phyloP scores from a whole-genome alignment of 257 asterid species.

The Osmanthus fragrans region DNA sequence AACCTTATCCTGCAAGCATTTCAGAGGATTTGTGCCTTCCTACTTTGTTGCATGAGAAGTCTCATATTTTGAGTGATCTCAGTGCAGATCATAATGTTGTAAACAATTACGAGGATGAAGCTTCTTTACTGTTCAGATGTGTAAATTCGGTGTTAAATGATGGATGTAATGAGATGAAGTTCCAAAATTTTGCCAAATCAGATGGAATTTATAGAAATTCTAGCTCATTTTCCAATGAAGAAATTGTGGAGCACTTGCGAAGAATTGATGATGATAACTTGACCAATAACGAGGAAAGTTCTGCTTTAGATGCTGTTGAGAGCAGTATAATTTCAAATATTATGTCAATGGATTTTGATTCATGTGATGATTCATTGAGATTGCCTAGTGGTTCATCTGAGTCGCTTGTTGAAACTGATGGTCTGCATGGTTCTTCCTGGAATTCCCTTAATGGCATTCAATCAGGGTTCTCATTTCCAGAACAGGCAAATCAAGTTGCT shows the following conservation, averaged over 20 bases:
- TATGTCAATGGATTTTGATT: constrained; percentile 79
- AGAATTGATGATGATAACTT: constrained; percentile 62
- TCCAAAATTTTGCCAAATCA: constrained; percentile 75
- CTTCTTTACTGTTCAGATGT: constrained; percentile 55
- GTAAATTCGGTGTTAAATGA: constrained; percentile 61
- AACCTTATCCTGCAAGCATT: constrained; percentile 43
- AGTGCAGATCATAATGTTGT: constrained; percentile 41
- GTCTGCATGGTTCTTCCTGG: constrained; percentile 69
- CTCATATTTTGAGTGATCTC: constrained; percentile 48
- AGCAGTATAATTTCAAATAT: constrained; percentile 76
- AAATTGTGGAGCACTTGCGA: constrained; percentile 89
- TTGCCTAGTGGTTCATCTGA: constrained; percentile 54
- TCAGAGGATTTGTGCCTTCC: constrained; percentile 51
- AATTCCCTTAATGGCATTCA: constrained; percentile 61
- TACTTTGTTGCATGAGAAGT: constrained; percentile 39
- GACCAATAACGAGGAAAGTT: constrained; percentile 54
- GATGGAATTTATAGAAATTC: constrained; percentile 80
- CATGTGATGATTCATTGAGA: constrained; percentile 58
- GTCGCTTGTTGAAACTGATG: constrained; percentile 53
- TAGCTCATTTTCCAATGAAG: constrained; percentile 89
- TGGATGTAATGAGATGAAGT: constrained; percentile 68
- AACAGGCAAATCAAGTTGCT: constrained; percentile 57
- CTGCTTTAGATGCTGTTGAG: constrained; percentile 65
- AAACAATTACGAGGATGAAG: constrained; percentile 59
- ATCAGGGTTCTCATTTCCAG: constrained; percentile 53